Evolutionary conservation across 2,329 filamentous ascomycete species (phyloP).

Genomic region (Sarocladiaceae sp.): DNA sequence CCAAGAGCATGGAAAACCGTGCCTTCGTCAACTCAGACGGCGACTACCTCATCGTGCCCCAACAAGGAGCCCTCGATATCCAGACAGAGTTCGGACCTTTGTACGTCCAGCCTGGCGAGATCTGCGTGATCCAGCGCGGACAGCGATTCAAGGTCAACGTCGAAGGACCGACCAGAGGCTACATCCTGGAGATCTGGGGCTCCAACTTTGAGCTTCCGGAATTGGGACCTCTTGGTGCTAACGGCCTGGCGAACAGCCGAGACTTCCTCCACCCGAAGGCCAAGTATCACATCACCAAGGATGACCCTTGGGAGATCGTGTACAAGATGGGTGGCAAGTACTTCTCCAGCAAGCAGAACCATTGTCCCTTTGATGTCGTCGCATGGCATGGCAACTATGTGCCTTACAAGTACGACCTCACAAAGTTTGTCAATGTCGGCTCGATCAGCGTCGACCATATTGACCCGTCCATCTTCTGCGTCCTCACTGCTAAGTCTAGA

Average conservation of each 20-base stretch:
- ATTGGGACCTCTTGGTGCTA: constrained; percentile 61
- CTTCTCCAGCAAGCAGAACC: constrained; percentile 50
- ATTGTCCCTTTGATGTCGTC: constrained; percentile 61
- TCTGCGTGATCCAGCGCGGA: constrained; percentile 58
- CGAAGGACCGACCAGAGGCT: constrained; percentile 54
- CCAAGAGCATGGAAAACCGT: constrained; percentile 60
- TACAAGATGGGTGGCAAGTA: constrained; percentile 53
- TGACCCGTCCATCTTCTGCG: constrained; percentile 60
- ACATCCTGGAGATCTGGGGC: constrained; percentile 63
- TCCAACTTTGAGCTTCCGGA: constrained; percentile 61
- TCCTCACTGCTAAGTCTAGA: constrained; percentile 53
- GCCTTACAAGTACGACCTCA: constrained; percentile 47
- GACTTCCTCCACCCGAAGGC: constrained; percentile 67
- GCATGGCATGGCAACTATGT: constrained; percentile 63
- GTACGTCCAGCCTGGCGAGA: constrained; percentile 56
- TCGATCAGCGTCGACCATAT: constrained; percentile 57
- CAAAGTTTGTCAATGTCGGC: constrained; percentile 49
- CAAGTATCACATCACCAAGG: constrained; percentile 34
- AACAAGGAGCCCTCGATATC: constrained; percentile 58
- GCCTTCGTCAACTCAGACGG: constrained; percentile 68
- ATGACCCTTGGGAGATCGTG: constrained; percentile 41
- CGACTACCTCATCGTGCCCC: constrained; percentile 59
- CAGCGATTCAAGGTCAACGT: constrained; percentile 56
- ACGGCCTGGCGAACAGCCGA: constrained; percentile 58
- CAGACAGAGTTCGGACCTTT: constrained; percentile 58